phyloP scores from a whole-genome alignment of 208 protist species.

The Leptomonas pyrrhocoris region DNA sequence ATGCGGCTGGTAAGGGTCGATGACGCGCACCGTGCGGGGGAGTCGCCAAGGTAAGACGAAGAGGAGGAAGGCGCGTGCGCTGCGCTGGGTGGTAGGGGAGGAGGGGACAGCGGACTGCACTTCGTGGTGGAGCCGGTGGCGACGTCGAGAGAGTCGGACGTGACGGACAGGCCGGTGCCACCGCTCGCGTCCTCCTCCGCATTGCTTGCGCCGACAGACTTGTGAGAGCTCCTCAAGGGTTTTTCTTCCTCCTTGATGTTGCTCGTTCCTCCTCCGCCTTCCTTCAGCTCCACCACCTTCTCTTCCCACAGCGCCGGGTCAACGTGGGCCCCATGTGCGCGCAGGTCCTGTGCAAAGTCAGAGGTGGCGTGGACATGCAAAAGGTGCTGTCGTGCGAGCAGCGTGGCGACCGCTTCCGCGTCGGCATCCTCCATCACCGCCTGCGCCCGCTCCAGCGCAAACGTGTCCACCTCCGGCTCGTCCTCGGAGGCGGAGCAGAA shows the following conservation, averaged over 20 bases:
- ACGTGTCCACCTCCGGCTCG: slow-evolving; percentile 49
- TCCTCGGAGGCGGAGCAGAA: slow-evolving; percentile 33
- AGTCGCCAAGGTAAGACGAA: neutral
- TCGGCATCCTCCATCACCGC: slow-evolving; percentile 41
- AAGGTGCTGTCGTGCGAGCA: slow-evolving; percentile 25
- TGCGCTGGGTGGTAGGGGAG: neutral
- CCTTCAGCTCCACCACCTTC: slow-evolving; percentile 13
- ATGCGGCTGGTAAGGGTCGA: neutral
- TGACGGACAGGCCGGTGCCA: slow-evolving; percentile 2
- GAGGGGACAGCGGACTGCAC: slow-evolving; percentile 12
- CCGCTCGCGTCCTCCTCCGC: neutral
- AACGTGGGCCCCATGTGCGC: slow-evolving; percentile 32
- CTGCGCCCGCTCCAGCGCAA: slow-evolving; percentile 31
- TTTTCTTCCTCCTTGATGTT: neutral
- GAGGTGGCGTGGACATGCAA: slow-evolving; percentile 35
- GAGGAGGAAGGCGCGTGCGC: neutral
- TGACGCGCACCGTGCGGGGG: neutral
- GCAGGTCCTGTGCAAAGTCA: slow-evolving; percentile 38
- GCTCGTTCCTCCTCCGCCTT: neutral
- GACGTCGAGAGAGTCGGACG: neutral
- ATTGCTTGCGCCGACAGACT: too few species aligned
- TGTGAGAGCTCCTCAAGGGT: neutral
- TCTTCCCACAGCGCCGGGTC: slow-evolving; percentile 18
- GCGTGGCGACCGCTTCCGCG: slow-evolving; percentile 21
- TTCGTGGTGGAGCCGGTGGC: neutral